These are phyloP conservation scores for Rugonectria rugulosa DNA, from an alignment of 2,329 filamentous ascomycete species.

Conservation along the genomic window DNA sequence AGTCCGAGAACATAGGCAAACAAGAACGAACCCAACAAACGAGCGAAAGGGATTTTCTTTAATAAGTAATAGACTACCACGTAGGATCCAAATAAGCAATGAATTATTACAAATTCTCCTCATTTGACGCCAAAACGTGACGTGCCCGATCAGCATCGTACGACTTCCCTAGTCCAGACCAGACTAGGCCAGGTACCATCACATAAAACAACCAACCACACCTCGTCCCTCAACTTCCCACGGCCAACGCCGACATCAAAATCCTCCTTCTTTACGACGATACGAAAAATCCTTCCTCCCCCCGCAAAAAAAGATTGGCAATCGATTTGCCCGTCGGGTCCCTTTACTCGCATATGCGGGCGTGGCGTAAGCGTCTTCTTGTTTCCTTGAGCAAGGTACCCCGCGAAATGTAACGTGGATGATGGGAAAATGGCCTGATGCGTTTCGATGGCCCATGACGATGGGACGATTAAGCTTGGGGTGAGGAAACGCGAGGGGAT, in stretches of 20 bases:
- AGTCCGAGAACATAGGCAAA: not conserved
- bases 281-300: too few relatives aligned
- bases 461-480: not conserved
- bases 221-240: too few relatives aligned
- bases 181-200: not conserved
- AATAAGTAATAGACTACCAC: too few relatives aligned
- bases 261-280: too few relatives aligned
- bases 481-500: conserved; percentile 3
- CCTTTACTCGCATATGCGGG: too few relatives aligned
- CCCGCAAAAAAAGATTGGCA: too few relatives aligned
- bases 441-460: not conserved
- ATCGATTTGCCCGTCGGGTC: too few relatives aligned
- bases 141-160: not conserved
- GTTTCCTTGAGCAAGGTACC: conserved; percentile 26
- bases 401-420: conserved; percentile 40
- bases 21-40: not conserved
- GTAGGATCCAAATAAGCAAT: too few relatives aligned
- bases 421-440: conserved; percentile 38
- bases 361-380: too few relatives aligned
- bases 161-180: not conserved
- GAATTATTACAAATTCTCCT: not conserved
- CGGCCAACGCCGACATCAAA: too few relatives aligned
- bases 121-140: not conserved
- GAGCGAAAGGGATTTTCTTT: not conserved
- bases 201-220: too few relatives aligned